phyloP scores from a whole-genome alignment of 139 green algal species.

The Bryopsis sp. region DNA sequence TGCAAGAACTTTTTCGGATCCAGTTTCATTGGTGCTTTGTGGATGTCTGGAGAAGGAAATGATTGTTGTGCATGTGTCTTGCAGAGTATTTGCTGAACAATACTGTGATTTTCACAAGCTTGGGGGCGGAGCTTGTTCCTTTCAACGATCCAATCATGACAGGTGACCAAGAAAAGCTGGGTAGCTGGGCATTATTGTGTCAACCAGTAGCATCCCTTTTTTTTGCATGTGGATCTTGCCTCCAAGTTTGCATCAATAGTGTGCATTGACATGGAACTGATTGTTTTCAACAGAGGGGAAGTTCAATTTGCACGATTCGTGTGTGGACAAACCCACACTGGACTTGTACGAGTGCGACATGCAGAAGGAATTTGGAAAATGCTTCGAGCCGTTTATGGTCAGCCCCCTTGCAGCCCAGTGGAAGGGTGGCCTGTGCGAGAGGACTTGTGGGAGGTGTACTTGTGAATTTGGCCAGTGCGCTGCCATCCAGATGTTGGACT shows the following conservation, averaged over 20 bases:
- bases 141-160: slow-evolving; percentile 34
- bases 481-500: too few species aligned
- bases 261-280: too few species aligned
- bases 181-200: too few species aligned
- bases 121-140: slow-evolving; percentile 41
- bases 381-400: slow-evolving; percentile 38
- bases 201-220: too few species aligned
- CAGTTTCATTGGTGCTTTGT: too few species aligned
- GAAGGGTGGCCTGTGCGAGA: slow-evolving; percentile 53
- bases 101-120: slow-evolving; percentile 45
- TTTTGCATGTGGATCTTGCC: too few species aligned
- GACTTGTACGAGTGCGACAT: slow-evolving; percentile 19
- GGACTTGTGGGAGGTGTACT: slow-evolving; percentile 45
- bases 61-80: too few species aligned
- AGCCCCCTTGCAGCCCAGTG: slow-evolving; percentile 44
- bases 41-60: too few species aligned
- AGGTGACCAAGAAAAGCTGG: too few species aligned
- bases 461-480: too few species aligned
- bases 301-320: slow-evolving; percentile 46
- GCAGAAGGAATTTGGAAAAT: slow-evolving; percentile 32
- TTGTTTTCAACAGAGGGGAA: slow-evolving; percentile 1
- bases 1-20: too few species aligned
- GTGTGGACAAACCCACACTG: slow-evolving; percentile 54
- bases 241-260: too few species aligned
- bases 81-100: slow-evolving; percentile 51